Conservation (phyloP, 805 yeast genomes). For the Suhomyces emberorum region DNA sequence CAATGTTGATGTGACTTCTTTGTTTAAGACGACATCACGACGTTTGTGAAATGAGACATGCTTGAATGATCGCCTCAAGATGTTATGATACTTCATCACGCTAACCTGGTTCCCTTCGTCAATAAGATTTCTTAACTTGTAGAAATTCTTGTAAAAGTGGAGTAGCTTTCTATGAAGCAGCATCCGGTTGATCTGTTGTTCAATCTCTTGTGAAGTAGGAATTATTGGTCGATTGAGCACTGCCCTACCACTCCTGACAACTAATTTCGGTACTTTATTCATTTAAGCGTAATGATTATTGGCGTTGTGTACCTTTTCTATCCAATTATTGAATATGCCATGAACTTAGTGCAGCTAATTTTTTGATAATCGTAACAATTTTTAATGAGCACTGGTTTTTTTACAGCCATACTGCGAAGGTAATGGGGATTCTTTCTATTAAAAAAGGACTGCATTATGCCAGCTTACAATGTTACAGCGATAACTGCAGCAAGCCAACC, state of each 20-base stretch:
- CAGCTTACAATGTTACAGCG: background rate
- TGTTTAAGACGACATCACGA: constrained; percentile 13
- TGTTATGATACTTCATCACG: constrained; percentile 14
- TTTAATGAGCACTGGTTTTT: too few relatives aligned
- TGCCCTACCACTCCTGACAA: constrained; percentile 3
- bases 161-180: constrained; percentile 13
- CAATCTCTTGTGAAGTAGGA: background rate
- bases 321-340: too few relatives aligned
- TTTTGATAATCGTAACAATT: too few relatives aligned
- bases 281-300: background rate
- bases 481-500: background rate
- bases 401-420: constrained; percentile 1
- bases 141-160: constrained; percentile 30
- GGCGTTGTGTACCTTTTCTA: too few relatives aligned
- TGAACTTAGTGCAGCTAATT: too few relatives aligned
- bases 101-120: constrained; percentile 9
- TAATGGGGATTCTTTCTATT: background rate
- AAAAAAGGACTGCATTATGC: background rate
- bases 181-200: constrained; percentile 1
- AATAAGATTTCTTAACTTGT: constrained; percentile 25
- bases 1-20: background rate
- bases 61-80: constrained; percentile 25
- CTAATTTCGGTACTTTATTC: background rate
- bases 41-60: constrained; percentile 15
- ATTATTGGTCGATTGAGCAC: constrained; percentile 2